Evolutionary conservation across 441 rosid species (phyloP).

Genomic region (Populus hybrid): DNA sequence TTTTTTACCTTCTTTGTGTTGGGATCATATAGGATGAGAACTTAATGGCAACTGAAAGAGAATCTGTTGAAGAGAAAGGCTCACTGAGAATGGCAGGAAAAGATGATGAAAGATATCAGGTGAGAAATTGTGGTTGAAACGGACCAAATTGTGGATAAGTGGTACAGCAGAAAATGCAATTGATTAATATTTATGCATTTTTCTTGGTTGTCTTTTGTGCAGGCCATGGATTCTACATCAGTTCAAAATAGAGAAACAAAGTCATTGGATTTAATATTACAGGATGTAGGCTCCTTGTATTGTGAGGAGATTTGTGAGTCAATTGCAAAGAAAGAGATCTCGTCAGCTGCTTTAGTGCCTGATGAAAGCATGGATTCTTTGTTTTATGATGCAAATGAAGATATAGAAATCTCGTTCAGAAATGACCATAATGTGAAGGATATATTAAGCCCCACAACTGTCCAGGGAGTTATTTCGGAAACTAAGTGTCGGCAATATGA

Average conservation of each 20-base stretch:
- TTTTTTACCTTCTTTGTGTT: not conserved
- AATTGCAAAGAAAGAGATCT: conserved; percentile 27
- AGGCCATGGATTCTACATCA: conserved; percentile 21
- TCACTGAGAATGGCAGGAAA: conserved; percentile 10
- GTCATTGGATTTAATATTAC: conserved; percentile 36
- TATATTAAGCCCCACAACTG: conserved; percentile 8
- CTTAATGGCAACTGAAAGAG: conserved; percentile 18
- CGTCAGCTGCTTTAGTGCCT: conserved; percentile 31
- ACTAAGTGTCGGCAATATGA: conserved; percentile 18
- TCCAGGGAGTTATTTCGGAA: conserved; percentile 18
- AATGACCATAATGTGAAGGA: not conserved
- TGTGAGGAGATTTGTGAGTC: conserved; percentile 37
- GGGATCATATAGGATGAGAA: conserved; percentile 20
- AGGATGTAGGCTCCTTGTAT: conserved; percentile 35
- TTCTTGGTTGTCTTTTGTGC: conserved; percentile 4
- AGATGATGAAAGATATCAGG: conserved; percentile 26
- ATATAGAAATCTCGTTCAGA: conserved; percentile 6
- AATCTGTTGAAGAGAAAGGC: conserved; percentile 13
- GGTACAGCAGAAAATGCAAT: not conserved
- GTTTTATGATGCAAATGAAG: conserved; percentile 18
- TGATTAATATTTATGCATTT: not conserved
- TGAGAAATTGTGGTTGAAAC: conserved; percentile 7
- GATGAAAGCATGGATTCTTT: conserved; percentile 18
- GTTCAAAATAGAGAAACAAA: conserved; percentile 35
- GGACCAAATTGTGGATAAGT: not conserved